A percentile compares a stretch with the other conserved stretches of the same genome.
Conservation (phyloP, 2,329 filamentous ascomycete genomes). For the Coniella vitis region DNA sequence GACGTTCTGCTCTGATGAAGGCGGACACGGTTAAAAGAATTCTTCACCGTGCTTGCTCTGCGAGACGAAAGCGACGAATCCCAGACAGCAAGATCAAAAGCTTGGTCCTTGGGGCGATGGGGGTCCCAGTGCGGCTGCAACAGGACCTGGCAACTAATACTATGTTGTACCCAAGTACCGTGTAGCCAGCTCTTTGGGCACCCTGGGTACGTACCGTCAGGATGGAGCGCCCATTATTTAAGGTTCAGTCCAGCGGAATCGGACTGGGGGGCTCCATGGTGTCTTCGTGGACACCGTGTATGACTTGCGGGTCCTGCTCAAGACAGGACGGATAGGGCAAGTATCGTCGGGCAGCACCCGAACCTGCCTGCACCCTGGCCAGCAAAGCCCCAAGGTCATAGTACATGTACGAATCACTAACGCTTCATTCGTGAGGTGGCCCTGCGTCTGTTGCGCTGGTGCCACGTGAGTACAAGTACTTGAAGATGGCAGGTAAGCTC, state of each 20-base stretch:
- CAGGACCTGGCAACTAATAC: constrained; percentile 7
- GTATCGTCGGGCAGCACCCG: constrained; percentile 10
- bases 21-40: not conserved
- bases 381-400: too few relatives aligned
- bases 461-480: too few relatives aligned
- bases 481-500: too few relatives aligned
- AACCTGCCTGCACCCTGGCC: not conserved
- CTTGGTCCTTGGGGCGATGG: constrained; percentile 6
- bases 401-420: too few relatives aligned
- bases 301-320: not conserved
- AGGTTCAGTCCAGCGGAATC: constrained; percentile 10
- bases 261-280: constrained; percentile 4
- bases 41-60: not conserved
- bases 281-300: constrained; percentile 9
- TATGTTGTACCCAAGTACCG: too few relatives aligned
- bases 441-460: too few relatives aligned
- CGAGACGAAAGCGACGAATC: constrained; percentile 8
- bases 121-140: constrained; percentile 6
- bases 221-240: constrained; percentile 8
- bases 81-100: constrained; percentile 7
- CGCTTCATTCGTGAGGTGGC: too few relatives aligned
- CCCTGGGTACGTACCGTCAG: constrained; percentile 3
- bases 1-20: not conserved
- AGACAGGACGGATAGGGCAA: constrained; percentile 4
- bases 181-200: too few relatives aligned